Percentiles rank a stretch among this genome's conserved stretches.
phyloP scores from a whole-genome alignment of 768 basidiomycete species.

The Rhodosporidiobolus odoratus region DNA sequence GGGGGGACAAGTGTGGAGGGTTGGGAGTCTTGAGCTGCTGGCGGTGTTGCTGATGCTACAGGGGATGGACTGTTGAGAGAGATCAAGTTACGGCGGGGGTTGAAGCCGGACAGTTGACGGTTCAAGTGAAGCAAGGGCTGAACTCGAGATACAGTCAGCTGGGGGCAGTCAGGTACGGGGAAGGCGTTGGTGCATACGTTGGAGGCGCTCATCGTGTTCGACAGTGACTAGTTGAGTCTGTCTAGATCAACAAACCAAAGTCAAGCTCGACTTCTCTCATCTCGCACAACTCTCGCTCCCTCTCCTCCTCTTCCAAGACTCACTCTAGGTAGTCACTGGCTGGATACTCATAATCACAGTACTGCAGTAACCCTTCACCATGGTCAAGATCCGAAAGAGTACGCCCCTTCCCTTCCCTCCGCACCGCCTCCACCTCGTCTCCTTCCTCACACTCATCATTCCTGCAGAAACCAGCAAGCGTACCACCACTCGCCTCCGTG shows the following conservation, averaged over 20 bases:
- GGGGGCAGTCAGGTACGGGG: not conserved
- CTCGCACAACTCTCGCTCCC: not conserved
- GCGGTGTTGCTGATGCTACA: too few species aligned
- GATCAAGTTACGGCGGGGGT: conserved; percentile 18
- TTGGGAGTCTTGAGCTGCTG: too few species aligned
- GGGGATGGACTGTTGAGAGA: conserved; percentile 32
- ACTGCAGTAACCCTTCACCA: not conserved
- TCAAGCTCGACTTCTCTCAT: not conserved
- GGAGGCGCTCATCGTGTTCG: not conserved
- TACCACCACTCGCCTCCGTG: conserved; percentile 35
- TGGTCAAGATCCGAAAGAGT: conserved; percentile 43
- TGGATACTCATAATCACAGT: too few species aligned
- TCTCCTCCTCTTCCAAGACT: not conserved
- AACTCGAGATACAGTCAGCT: not conserved
- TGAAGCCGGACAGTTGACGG: conserved; percentile 31
- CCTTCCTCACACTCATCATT: too few species aligned
- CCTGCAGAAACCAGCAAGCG: conserved; percentile 29
- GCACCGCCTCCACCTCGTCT: not conserved
- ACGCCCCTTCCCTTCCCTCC: not conserved
- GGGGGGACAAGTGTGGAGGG: not conserved
- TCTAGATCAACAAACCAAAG: not conserved
- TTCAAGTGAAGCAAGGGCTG: conserved; percentile 31
- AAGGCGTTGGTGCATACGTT: not conserved
- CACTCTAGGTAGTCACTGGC: not conserved
- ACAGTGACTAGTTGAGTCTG: too few species aligned